A percentile compares a stretch with the other conserved stretches of the same genome.
These are phyloP conservation scores for Suhomyces yuchorum DNA, from an alignment of 1,139 yeast species.

Conservation along the genomic window DNA sequence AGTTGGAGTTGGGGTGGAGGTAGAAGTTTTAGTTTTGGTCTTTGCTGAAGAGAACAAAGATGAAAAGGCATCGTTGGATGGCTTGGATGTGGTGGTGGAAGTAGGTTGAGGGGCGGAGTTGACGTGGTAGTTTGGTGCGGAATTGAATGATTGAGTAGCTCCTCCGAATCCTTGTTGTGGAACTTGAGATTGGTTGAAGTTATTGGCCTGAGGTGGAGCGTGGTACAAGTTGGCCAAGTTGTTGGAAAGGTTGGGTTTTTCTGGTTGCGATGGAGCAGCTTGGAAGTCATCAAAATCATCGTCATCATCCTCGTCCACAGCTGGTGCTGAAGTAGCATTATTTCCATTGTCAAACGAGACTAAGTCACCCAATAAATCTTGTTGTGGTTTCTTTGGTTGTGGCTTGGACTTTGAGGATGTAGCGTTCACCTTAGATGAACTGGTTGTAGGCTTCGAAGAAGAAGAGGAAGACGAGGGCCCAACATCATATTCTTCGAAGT, in stretches of 20 bases:
- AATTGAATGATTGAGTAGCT: conserved; percentile 12
- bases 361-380: conserved; percentile 56
- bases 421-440: conserved; percentile 46
- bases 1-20: conserved; percentile 7
- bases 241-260: conserved; percentile 32
- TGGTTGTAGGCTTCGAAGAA: conserved; percentile 46
- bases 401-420: conserved; percentile 25
- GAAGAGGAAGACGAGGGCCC: conserved; percentile 31
- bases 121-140: conserved; percentile 29
- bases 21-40: conserved; percentile 31
- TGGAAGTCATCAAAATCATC: conserved; percentile 97
- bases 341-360: conserved; percentile 49
- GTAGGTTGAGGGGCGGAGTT: conserved; percentile 20
- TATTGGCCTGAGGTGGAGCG: conserved; percentile 22
- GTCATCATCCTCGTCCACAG: conserved; percentile 44
- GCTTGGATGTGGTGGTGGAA: conserved; percentile 37
- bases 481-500: conserved; percentile 74
- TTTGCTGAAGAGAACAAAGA: conserved; percentile 77
- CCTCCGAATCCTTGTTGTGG: conserved; percentile 9
- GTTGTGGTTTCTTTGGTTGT: conserved; percentile 32
- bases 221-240: conserved; percentile 45
- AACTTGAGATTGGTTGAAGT: conserved; percentile 18
- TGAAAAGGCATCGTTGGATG: conserved; percentile 74
- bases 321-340: conserved; percentile 20
- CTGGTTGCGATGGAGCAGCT: conserved; percentile 59